These are phyloP conservation scores for Microdochium paspali DNA, from an alignment of 2,329 filamentous ascomycete genomes.

Conservation along the genomic window DNA sequence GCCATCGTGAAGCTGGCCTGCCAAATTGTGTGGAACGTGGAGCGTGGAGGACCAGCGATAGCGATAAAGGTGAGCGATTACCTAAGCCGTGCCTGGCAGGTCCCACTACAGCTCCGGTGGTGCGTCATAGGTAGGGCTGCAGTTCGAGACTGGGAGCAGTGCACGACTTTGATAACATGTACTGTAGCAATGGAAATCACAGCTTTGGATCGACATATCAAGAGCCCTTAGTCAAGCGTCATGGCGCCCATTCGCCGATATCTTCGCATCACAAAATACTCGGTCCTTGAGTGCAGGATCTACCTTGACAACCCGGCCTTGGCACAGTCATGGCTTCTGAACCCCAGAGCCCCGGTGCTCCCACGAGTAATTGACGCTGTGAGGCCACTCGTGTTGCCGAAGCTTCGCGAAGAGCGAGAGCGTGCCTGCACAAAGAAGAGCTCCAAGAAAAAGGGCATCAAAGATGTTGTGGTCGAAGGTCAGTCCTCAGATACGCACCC, in stretches of 20 bases:
- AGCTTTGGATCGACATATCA: not conserved
- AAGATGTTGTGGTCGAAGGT: constrained; percentile 82
- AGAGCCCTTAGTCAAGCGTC: not conserved
- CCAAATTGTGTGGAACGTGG: not conserved
- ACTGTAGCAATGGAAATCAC: not conserved
- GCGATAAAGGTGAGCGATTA: not conserved
- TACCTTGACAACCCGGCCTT: constrained; percentile 89
- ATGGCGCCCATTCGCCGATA: constrained; percentile 91
- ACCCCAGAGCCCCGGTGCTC: constrained; percentile 65
- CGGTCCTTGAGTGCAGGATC: constrained; percentile 92
- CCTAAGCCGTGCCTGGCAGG: not conserved
- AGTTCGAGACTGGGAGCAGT: too few species aligned
- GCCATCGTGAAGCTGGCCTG: not conserved
- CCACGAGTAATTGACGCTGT: constrained; percentile 78
- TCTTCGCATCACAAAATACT: constrained; percentile 83
- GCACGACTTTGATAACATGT: not conserved
- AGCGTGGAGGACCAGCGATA: not conserved
- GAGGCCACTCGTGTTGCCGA: constrained; percentile 78
- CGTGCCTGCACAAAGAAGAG: constrained; percentile 42
- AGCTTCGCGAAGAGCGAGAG: constrained; percentile 69
- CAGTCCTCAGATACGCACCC: constrained; percentile 21
- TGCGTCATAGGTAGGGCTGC: constrained; percentile 6
- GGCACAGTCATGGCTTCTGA: constrained; percentile 74
- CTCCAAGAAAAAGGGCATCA: constrained; percentile 71
- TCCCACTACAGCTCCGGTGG: not conserved